A percentile compares a stretch with the other conserved stretches of the same genome.
phyloP scores from a whole-genome alignment of 345 rosid genomes.

The Eucalyptus coolabah region DNA sequence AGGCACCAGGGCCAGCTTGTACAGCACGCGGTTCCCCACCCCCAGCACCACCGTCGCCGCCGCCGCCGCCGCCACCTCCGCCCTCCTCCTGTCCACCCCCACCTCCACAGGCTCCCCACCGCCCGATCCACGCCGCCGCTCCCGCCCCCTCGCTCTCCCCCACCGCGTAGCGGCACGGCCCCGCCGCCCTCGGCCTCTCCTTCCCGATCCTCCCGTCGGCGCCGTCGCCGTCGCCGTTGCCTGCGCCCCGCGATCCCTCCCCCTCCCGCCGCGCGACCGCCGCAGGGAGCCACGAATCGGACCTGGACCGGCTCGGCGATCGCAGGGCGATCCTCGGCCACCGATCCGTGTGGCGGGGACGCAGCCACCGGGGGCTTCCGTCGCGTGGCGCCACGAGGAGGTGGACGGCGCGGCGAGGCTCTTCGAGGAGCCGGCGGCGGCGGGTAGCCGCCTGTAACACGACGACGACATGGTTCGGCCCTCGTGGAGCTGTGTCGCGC shows the following conservation, averaged over 20 bases:
- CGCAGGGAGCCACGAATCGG: conserved; percentile 6
- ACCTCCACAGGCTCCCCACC: conserved; percentile 23
- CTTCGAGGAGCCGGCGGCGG: conserved; percentile 7
- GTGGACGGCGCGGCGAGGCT: conserved; percentile 1
- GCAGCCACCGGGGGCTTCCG: conserved; percentile 6
- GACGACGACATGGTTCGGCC: conserved; percentile 36
- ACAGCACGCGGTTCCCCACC: conserved; percentile 78
- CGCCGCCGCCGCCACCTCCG: conserved; percentile 63
- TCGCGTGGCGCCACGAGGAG: neutral
- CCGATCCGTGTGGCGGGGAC: conserved; percentile 2
- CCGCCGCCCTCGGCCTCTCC: conserved; percentile 16
- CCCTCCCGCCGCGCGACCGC: conserved; percentile 7
- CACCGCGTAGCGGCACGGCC: conserved; percentile 23
- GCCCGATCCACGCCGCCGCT: conserved; percentile 6
- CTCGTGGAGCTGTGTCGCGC: neutral
- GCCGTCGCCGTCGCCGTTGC: neutral
- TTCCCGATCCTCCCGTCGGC: conserved; percentile 1
- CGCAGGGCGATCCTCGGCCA: conserved; percentile 15
- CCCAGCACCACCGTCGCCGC: conserved; percentile 64
- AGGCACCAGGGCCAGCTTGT: conserved; percentile 81
- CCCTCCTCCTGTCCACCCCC: conserved; percentile 14
- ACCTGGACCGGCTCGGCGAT: conserved; percentile 9
- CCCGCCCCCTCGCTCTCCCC: conserved; percentile 13
- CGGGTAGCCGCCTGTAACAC: conserved; percentile 29
- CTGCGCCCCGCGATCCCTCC: neutral